phyloP scores from a whole-genome alignment of 257 asterid species.

The Scutellaria baicalensis region DNA sequence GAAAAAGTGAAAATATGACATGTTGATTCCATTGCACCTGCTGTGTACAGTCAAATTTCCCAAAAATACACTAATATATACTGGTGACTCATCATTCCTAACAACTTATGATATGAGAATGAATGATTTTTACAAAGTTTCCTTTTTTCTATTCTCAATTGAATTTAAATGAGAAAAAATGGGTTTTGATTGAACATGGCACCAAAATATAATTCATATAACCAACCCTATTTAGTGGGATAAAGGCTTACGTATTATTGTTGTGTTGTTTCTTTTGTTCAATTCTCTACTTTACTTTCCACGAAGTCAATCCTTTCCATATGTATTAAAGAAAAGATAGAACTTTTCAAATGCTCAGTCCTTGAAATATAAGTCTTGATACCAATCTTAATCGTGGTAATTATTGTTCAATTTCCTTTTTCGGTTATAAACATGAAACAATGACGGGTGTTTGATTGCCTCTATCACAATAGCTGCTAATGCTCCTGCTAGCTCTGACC shows the following conservation, averaged over 20 bases:
- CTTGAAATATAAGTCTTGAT: neutral
- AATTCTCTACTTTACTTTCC: neutral
- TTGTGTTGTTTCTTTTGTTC: too few species aligned
- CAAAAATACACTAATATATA: neutral
- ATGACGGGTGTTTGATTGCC: neutral
- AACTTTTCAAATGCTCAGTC: neutral
- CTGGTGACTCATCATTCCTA: neutral
- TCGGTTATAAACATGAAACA: too few species aligned
- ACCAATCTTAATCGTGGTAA: neutral
- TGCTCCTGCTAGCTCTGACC: conserved; percentile 7
- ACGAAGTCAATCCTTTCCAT: neutral
- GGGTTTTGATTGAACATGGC: too few species aligned
- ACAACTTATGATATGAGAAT: neutral
- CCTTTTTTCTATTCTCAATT: neutral
- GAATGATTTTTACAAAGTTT: neutral
- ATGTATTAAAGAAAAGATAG: neutral
- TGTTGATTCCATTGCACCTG: conserved; percentile 11
- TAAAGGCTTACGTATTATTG: too few species aligned
- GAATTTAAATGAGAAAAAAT: neutral
- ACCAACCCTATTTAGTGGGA: neutral
- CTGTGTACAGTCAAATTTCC: neutral
- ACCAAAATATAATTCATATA: neutral
- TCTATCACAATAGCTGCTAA: neutral
- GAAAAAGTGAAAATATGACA: neutral
- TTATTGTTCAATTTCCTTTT: too few species aligned